Conservation (phyloP, 352 stramenopile genomes). For the Phytophthora pistaciae region DNA sequence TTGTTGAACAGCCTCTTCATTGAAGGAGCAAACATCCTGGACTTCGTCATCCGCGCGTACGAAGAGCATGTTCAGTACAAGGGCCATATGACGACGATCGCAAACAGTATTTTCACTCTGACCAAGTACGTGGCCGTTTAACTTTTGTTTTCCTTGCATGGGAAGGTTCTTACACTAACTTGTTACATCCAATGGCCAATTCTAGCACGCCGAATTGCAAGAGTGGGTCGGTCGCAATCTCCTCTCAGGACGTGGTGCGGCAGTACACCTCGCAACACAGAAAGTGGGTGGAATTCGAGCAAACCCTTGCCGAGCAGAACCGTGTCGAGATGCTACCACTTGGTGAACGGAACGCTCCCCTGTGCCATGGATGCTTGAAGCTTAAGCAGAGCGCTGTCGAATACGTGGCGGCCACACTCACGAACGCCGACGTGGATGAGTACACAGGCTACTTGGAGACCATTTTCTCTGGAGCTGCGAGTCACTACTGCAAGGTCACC, state of each 20-base stretch:
- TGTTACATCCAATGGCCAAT: conserved; percentile 9
- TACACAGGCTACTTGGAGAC: conserved; percentile 86
- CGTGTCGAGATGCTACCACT: conserved; percentile 83
- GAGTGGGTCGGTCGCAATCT: conserved; percentile 56
- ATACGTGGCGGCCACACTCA: conserved; percentile 77
- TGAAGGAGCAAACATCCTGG: conserved; percentile 72
- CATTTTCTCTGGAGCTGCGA: conserved; percentile 84
- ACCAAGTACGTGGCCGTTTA: conserved; percentile 65
- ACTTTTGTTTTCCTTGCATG: background rate
- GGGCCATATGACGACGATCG: conserved; percentile 90
- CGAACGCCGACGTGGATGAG: conserved; percentile 61
- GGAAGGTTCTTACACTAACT: conserved; percentile 14
- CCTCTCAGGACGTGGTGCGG: conserved; percentile 83
- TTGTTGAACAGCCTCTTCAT: conserved; percentile 85
- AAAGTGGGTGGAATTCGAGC: conserved; percentile 83
- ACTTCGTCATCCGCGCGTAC: conserved; percentile 87
- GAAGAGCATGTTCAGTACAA: conserved; percentile 86
- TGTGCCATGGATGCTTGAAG: conserved; percentile 85
- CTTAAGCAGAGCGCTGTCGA: conserved; percentile 83
- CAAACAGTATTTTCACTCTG: conserved; percentile 90
- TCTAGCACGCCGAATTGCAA: conserved; percentile 77
- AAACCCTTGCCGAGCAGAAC: conserved; percentile 82
- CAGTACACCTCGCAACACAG: conserved; percentile 76
- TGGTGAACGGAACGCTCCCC: conserved; percentile 80
- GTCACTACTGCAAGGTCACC: conserved; percentile 87